Base-by-base conservation (phyloP, 441 rosid species). In the Erodium texanum region DNA sequence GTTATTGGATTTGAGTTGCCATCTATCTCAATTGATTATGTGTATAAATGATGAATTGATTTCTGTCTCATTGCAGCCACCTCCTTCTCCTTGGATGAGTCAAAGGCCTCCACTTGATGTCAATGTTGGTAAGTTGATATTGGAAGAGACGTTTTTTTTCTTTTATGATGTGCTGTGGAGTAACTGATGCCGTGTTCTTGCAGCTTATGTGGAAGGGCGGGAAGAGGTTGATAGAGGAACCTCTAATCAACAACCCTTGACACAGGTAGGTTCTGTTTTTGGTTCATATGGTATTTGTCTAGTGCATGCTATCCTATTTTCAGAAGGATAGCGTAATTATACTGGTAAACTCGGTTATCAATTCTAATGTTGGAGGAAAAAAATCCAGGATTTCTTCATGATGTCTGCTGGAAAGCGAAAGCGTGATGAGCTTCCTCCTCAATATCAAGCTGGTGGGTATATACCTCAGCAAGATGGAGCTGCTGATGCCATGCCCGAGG, bases 391-490 rank as follows among this genome's bases (percentile, higher is more conserved):
- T 78, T 85, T 95, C 86, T 87, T 95, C 82, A 83, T 69, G 72
- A 68, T 71, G 77, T 36, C 99, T 69, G 69, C 95, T 62, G 98
- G 97, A 73, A 95, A 95, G 82, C 80, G 99, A 65, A 95, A 95
- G 80, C 99, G 98, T 70, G 99, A 90, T 56, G 99, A 90, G 68
- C 77, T 89, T 50, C 68, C 89, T 59, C 27, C 79, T 0, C 91
- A 81, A 56, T 90, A 82, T 85, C 86, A 85, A 63, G 90, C 87
- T 81, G 96, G 99, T 82, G 88, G 92, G 62, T 89, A 80, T 73
- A 90, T 95, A 74, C 97, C 98, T 43, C 99, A 95, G 81, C 97
- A 87, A 72, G 98, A 95, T 84, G 99, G 99, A 77, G 92, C 99
- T 68, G 82, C 83, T 27, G 98, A 87, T 83, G 71, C 73, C 27